Evolutionary conservation across 495 filamentous ascomycete species (phyloP), one percentile per base, ranked within the genome.

Genomic region (Neurospora intermedia): DNA sequence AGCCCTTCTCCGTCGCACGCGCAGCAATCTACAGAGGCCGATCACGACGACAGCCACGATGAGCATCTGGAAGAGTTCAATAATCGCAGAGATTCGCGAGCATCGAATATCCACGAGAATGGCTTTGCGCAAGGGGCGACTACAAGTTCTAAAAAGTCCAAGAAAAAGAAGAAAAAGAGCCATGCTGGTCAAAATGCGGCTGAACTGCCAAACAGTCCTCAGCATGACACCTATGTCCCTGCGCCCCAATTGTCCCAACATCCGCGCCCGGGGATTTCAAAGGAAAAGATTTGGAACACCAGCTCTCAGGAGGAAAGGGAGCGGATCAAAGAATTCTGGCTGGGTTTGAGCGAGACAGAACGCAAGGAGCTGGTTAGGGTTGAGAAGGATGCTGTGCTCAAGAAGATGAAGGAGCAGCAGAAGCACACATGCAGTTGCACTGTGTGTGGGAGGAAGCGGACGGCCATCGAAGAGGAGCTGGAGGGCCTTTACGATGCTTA

Each of bases 371-470:
- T 99, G 46, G 94, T 99, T 75, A 97, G 97, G 81, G 94, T 99
- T 13, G 96, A 99, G 83, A 99, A 99, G 80, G 94, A 98, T 83
- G 96, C 96, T 7, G 96, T 99, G 2, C 82, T 99, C 70, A 92
- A 92, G 76, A 99, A 99, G 84, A 99, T 99, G 96, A 99, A 99
- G 84, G 96, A 99, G 81, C 96, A 99, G 82, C 96, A 99, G 81
- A 98, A 98, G 82, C 96, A 98, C 79, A 98, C 96, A 4, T 99
- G 96, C 83, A 97, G 94, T 78, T 99, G 96, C 78, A 97, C 93
- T 7, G 94, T 98, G 46, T 99, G 96, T 84, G 96, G 96, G 70
- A 89, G 96, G 75, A 99, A 98, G 82, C 89, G 96, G 66, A 97
- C 92, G 9, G 96, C 96, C 10, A 99, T 99, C 77, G 96, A 99